A percentile compares a stretch with the other conserved stretches of the same genome.
Conservation (phyloP, 139 green algal genomes). For the Pleodorina starrii region DNA sequence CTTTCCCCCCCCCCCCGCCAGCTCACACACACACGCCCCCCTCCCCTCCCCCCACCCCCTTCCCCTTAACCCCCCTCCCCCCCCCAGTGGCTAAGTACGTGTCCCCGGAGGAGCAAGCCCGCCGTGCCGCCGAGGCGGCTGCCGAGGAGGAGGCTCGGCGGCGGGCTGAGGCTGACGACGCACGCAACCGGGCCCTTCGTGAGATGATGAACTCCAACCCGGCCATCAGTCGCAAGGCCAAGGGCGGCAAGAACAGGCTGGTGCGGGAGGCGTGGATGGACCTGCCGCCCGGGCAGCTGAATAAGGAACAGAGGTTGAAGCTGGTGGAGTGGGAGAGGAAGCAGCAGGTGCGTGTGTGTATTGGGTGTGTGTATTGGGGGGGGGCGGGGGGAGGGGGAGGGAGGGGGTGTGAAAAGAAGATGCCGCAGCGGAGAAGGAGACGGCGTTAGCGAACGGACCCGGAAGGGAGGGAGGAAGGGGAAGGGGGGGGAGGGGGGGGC, state of each 20-base stretch:
- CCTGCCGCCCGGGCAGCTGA: slow-evolving; percentile 44
- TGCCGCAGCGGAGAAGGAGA: no score
- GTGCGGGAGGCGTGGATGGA: slow-evolving; percentile 60
- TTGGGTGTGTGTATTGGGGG: no score
- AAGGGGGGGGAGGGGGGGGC: no score
- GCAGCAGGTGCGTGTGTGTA: slow-evolving; percentile 2
- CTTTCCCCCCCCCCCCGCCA: no score
- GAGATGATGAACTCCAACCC: slow-evolving; percentile 62
- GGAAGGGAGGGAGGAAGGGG: no score
- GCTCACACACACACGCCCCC: no score
- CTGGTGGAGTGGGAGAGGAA: slow-evolving; percentile 54
- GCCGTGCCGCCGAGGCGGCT: background rate
- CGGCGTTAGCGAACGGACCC: no score
- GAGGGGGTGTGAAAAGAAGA: no score
- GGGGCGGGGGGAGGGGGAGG: no score
- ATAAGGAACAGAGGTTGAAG: slow-evolving; percentile 53
- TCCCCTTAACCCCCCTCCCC: no score
- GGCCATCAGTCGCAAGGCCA: background rate
- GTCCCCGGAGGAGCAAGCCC: slow-evolving; percentile 43
- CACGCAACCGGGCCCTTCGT: slow-evolving; percentile 47
- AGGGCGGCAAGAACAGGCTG: slow-evolving; percentile 21
- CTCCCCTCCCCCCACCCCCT: no score
- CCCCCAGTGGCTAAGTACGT: slow-evolving; percentile 42
- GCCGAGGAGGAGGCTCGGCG: slow-evolving; percentile 39
- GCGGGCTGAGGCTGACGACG: slow-evolving; percentile 53